These are phyloP conservation scores for Geranium rotundifolium DNA, from an alignment of 345 rosid species.

Conservation along the genomic window DNA sequence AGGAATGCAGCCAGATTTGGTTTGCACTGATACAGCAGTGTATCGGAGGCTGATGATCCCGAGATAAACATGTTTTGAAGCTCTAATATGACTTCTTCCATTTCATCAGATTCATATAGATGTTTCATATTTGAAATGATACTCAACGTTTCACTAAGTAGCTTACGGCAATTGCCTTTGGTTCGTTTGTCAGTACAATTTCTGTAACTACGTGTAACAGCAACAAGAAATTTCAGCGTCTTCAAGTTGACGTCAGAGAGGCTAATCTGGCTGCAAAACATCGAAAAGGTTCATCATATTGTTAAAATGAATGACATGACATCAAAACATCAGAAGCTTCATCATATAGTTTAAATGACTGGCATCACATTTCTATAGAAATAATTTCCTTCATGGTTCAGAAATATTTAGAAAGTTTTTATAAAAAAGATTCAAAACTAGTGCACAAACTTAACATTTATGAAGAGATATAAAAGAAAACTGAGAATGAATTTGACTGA, in stretches of 20 bases:
- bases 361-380: background rate
- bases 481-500: background rate
- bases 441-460: background rate
- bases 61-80: conserved; percentile 55
- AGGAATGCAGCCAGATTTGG: conserved; percentile 59
- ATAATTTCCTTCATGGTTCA: background rate
- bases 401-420: background rate
- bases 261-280: conserved; percentile 44
- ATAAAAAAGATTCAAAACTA: background rate
- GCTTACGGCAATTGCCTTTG: conserved; percentile 24
- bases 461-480: background rate
- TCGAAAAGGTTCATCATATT: conserved; percentile 8
- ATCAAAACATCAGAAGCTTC: conserved; percentile 13
- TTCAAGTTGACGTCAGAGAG: conserved; percentile 41
- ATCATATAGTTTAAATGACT: conserved; percentile 1
- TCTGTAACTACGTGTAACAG: conserved; percentile 28
- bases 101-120: conserved; percentile 44
- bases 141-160: conserved; percentile 41
- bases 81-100: conserved; percentile 52
- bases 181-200: conserved; percentile 22
- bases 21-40: conserved; percentile 34
- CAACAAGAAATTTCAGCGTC: conserved; percentile 48
- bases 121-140: conserved; percentile 42
- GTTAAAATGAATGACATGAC: background rate
- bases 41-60: conserved; percentile 26